Conservation (phyloP, 495 filamentous ascomycete species). For the Aspergillus bridgeri region DNA sequence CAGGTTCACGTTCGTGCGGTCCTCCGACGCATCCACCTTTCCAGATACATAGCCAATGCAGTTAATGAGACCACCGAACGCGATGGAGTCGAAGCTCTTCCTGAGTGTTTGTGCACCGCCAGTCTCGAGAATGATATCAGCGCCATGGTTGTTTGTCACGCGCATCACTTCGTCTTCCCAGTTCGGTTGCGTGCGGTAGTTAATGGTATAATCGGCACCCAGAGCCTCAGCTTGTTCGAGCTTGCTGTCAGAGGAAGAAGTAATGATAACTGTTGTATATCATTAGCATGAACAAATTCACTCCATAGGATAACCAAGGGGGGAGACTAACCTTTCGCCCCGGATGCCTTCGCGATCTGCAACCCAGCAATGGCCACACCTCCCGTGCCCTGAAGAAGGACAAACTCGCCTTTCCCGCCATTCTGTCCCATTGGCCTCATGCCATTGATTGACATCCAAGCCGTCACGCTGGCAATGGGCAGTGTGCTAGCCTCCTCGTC, state of each 20-base stretch:
- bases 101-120: conserved; percentile 58
- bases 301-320: not conserved
- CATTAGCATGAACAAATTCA: not conserved
- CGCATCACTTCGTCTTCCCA: conserved; percentile 68
- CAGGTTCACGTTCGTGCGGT: conserved; percentile 48
- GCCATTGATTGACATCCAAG: conserved; percentile 80
- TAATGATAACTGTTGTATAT: conserved; percentile 58
- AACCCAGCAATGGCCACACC: conserved; percentile 74
- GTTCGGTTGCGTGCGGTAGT: conserved; percentile 63
- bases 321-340: conserved; percentile 51
- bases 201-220: conserved; percentile 56
- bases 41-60: conserved; percentile 67
- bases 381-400: conserved; percentile 76
- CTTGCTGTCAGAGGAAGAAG: conserved; percentile 69
- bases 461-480: conserved; percentile 68
- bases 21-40: conserved; percentile 42
- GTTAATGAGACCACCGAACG: conserved; percentile 62
- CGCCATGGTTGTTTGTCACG: conserved; percentile 56
- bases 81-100: conserved; percentile 62
- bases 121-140: conserved; percentile 68
- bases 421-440: conserved; percentile 53
- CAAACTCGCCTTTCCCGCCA: conserved; percentile 59
- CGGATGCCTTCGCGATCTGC: conserved; percentile 78
- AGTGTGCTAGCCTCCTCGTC: conserved; percentile 64
- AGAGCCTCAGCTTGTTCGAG: conserved; percentile 57